Conservation (phyloP, 2,329 filamentous ascomycete genomes). For the Metarhizium anisopliae region DNA sequence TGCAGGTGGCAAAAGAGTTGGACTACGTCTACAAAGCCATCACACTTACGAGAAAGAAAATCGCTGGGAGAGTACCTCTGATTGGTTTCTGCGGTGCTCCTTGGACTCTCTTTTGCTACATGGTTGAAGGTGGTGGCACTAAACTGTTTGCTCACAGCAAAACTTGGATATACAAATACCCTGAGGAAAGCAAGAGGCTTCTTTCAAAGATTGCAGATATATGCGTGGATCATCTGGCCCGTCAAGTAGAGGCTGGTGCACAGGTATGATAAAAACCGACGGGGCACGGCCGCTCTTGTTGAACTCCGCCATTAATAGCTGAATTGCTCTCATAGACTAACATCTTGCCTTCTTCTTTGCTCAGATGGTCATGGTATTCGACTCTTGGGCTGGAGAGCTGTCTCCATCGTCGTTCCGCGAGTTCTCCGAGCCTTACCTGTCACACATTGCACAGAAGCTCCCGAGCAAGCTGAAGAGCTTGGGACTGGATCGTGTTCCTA, state of each 20-base stretch:
- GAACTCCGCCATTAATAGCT: neutral
- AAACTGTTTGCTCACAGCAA: constrained; percentile 93
- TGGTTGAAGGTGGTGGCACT: constrained; percentile 95
- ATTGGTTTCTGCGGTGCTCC: constrained; percentile 96
- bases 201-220: constrained; percentile 88
- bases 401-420: constrained; percentile 74
- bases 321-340: neutral
- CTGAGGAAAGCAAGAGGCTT: constrained; percentile 68
- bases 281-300: neutral
- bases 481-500: constrained; percentile 72
- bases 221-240: constrained; percentile 87
- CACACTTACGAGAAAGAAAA: constrained; percentile 78
- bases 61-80: constrained; percentile 79
- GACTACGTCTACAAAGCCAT: constrained; percentile 96
- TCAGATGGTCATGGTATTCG: constrained; percentile 87
- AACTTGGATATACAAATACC: constrained; percentile 92
- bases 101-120: constrained; percentile 96
- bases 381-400: constrained; percentile 95
- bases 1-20: constrained; percentile 78
- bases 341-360: neutral
- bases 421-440: constrained; percentile 80
- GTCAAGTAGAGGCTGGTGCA: constrained; percentile 87
- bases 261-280: constrained; percentile 45
- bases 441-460: constrained; percentile 72
- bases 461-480: constrained; percentile 66